Conservation (phyloP, 805 yeast species). For the Kuraishia piskuri region DNA sequence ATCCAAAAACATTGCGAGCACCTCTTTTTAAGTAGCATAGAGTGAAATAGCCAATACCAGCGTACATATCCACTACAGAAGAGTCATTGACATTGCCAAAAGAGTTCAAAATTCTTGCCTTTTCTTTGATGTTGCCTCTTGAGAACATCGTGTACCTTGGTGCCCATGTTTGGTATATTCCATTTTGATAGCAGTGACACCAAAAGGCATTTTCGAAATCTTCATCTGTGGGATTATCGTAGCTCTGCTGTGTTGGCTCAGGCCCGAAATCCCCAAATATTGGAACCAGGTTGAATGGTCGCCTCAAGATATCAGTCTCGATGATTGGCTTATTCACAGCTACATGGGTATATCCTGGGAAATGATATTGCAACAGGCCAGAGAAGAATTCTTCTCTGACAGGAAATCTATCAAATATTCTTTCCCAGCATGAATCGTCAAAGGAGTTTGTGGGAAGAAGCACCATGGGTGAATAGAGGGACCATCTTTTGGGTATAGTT, state of each 20-base stretch:
- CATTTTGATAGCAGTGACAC: conserved; percentile 67
- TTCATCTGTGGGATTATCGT: conserved; percentile 26
- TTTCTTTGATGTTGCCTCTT: conserved; percentile 79
- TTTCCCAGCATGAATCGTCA: conserved; percentile 27
- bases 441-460: conserved; percentile 45
- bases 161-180: conserved; percentile 74
- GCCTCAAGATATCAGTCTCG: conserved; percentile 26
- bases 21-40: conserved; percentile 51
- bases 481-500: conserved; percentile 29
- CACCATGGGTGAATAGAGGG: conserved; percentile 60
- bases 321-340: conserved; percentile 67
- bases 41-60: conserved; percentile 83
- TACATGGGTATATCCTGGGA: conserved; percentile 37
- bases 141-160: conserved; percentile 84
- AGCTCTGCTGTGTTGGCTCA: conserved; percentile 15
- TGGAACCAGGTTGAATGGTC: conserved; percentile 55
- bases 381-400: conserved; percentile 10
- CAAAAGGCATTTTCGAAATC: conserved; percentile 56
- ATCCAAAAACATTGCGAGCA: conserved; percentile 52
- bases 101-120: conserved; percentile 47
- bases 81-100: conserved; percentile 28
- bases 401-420: conserved; percentile 10
- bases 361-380: conserved; percentile 7
- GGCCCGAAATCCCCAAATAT: conserved; percentile 64
- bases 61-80: conserved; percentile 60